phyloP scores from a whole-genome alignment of 768 basidiomycete genomes.

The Terana coerulea region DNA sequence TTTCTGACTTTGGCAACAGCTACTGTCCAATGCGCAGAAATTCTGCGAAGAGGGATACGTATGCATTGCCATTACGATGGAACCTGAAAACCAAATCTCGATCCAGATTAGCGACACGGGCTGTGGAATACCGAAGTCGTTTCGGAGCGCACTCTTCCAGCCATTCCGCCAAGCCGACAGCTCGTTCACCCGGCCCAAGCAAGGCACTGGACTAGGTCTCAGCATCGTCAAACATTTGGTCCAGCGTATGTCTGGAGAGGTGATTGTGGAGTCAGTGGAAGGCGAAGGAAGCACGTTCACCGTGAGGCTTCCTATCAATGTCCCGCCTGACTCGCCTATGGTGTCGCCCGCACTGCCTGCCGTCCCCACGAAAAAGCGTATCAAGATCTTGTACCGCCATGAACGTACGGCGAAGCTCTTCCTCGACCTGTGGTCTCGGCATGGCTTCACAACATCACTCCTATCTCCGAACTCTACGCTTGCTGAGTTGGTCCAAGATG shows the following conservation, averaged over 20 bases:
- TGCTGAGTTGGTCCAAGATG: conserved; percentile 13
- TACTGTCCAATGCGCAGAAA: conserved; percentile 27
- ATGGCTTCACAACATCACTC: conserved; percentile 12
- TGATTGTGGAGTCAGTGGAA: conserved; percentile 25
- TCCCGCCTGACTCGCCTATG: conserved; percentile 9
- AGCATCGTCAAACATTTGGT: conserved; percentile 30
- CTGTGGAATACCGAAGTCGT: conserved; percentile 26
- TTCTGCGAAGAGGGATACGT: conserved; percentile 26
- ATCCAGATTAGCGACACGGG: conserved; percentile 24
- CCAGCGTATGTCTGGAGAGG: conserved; percentile 25
- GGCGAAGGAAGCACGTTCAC: conserved; percentile 24
- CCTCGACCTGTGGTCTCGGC: conserved; percentile 17
- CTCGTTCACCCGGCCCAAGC: conserved; percentile 21
- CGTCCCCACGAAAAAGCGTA: conserved; percentile 13
- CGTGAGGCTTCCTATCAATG: conserved; percentile 20
- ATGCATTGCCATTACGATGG: conserved; percentile 19
- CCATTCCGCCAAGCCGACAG: conserved; percentile 27
- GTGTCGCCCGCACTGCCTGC: neutral
- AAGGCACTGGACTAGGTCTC: conserved; percentile 26
- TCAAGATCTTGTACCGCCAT: conserved; percentile 22
- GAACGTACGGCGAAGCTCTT: conserved; percentile 19
- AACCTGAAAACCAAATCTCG: conserved; percentile 14
- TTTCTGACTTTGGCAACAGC: conserved; percentile 7
- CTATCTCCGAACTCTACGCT: conserved; percentile 2
- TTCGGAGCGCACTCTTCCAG: conserved; percentile 24